A percentile compares a stretch with the other conserved stretches of the same genome.
These are phyloP conservation scores for Setaria italica DNA, from an alignment of 202 grass and related monocot genomes.

Conservation along the genomic window DNA sequence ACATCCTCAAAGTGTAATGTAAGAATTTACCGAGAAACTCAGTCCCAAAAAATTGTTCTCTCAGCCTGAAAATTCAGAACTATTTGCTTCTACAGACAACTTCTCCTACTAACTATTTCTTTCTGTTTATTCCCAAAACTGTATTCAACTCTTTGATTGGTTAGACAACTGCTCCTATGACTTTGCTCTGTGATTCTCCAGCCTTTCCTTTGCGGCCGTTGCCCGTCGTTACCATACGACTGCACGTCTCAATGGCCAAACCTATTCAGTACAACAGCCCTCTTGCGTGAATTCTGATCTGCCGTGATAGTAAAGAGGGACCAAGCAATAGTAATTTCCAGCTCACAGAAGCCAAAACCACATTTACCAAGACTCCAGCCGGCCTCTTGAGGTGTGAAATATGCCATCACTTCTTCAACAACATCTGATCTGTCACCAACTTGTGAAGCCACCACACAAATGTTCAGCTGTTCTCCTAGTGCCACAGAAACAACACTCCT, in stretches of 20 bases:
- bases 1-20: too few species aligned
- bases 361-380: not conserved
- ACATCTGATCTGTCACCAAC: not conserved
- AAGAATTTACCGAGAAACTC: too few species aligned
- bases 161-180: too few species aligned
- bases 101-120: too few species aligned
- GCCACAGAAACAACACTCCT: not conserved
- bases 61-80: too few species aligned
- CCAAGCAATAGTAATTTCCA: not conserved
- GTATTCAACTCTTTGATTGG: too few species aligned
- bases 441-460: not conserved
- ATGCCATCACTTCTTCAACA: not conserved
- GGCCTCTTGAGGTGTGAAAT: not conserved
- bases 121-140: too few species aligned
- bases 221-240: too few species aligned
- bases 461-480: not conserved
- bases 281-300: not conserved
- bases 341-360: not conserved
- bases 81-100: too few species aligned
- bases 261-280: not conserved
- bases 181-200: too few species aligned
- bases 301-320: not conserved
- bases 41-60: too few species aligned
- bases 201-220: too few species aligned
- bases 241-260: not conserved